Base-by-base conservation (phyloP, 1,139 yeast genomes). In the Candida pseudoviswanathii region DNA sequence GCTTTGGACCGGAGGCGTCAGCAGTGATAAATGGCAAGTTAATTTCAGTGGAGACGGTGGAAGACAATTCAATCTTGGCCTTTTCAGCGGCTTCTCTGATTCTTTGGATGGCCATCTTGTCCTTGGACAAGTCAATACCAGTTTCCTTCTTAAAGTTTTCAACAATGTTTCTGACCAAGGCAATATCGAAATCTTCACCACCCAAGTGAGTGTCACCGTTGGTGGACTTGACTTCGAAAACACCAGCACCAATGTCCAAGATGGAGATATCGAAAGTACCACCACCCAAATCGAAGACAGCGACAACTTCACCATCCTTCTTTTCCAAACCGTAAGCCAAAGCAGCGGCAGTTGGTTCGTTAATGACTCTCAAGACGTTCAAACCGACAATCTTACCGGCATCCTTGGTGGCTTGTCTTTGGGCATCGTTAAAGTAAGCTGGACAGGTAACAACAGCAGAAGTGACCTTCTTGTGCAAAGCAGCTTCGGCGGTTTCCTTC, bases 81-180 rank as follows among this genome's bases (percentile, higher is more conserved):
- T 94, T 92, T 82, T 94, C 99, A 60, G 98, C 96, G 62, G 99
- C 99, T 81, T 94, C 99, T 82, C 99, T 90, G 76, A 95, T 92
- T 81, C 99, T 89, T 81, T 94, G 99, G 65, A 94, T 88, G 64
- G 98, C 98, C 97, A 92, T 92, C 77, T 98, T 88, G 81, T 94
- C 99, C 68, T 84, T 82, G 63, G 80, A 78, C 67, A 94, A 84
- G 73, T 92, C 95, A 64, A 94, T 81, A 66, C 97, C 97, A 53
- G 85, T 77, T 71, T 91, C 96, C 75, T 89, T 84, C 83, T 94
- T 91, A 86, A 94, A 95, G 69, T 84, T 85, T 57, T 89, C 94
- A 58, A 94, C 92, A 65, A 94, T 85, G 78, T 87, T 82, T 78
- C 96, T 87, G 58, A 90, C 95, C 57, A 90, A 70, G 59, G 89